Evolutionary conservation across 2,329 filamentous ascomycete genomes (phyloP).

Genomic region (Fusarium pseudoanthophilum): DNA sequence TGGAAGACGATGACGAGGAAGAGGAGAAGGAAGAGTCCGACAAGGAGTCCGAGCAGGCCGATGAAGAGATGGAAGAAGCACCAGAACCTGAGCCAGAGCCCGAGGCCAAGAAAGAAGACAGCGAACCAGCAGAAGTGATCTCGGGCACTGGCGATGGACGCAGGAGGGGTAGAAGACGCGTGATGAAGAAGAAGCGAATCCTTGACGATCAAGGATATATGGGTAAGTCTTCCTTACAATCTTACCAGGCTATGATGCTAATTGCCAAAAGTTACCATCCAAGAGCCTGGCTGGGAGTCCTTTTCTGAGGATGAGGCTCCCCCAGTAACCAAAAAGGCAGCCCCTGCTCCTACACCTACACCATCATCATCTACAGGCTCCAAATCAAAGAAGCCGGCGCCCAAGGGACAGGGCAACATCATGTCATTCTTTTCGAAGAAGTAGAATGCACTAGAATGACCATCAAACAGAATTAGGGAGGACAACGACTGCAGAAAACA

Average conservation of each 20-base stretch:
- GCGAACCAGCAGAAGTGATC: conserved; percentile 62
- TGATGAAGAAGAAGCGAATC: conserved; percentile 88
- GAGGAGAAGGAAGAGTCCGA: conserved; percentile 63
- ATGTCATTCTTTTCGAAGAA: conserved; percentile 95
- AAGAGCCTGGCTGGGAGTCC: conserved; percentile 88
- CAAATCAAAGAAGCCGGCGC: conserved; percentile 65
- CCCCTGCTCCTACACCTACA: conserved; percentile 58
- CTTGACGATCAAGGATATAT: conserved; percentile 92
- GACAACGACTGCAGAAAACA: background rate
- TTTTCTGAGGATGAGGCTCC: conserved; percentile 89
- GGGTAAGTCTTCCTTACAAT: conserved; percentile 63
- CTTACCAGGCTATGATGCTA: conserved; percentile 4
- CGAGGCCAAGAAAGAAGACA: conserved; percentile 52
- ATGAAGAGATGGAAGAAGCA: conserved; percentile 55
- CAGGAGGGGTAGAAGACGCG: conserved; percentile 78
- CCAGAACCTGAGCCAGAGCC: conserved; percentile 53
- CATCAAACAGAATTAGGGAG: background rate
- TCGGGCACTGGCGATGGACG: conserved; percentile 68
- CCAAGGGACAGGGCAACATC: conserved; percentile 81
- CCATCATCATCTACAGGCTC: conserved; percentile 58
- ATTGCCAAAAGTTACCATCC: conserved; percentile 75
- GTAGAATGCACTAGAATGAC: conserved; percentile 45
- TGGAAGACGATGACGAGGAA: conserved; percentile 69
- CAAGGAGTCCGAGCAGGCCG: conserved; percentile 51
- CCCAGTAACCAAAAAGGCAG: conserved; percentile 63